Percentiles rank a stretch among this genome's conserved stretches.
These are phyloP conservation scores for Microsporum canis DNA, from an alignment of 2,329 filamentous ascomycete genomes.

Conservation along the genomic window DNA sequence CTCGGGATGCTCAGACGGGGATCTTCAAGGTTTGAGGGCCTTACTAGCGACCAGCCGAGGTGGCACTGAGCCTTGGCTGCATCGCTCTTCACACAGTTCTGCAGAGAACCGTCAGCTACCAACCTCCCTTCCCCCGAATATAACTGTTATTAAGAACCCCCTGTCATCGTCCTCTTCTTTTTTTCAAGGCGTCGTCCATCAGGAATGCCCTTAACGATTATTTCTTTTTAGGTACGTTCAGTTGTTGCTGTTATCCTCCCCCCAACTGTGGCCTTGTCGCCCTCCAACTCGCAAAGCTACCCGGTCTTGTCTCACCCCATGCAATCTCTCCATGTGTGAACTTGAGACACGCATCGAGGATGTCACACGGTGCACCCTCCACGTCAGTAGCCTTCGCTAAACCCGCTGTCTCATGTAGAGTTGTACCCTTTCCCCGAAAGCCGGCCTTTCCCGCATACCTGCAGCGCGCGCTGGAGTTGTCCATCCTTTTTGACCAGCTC, in stretches of 20 bases:
- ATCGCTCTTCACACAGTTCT: not conserved
- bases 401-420: not conserved
- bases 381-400: slow-evolving; percentile 2
- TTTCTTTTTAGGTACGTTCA: not conserved
- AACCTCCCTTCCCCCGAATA: not conserved
- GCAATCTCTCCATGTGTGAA: slow-evolving; percentile 3
- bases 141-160: not conserved
- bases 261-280: not conserved
- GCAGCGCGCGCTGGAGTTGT: not conserved
- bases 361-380: not conserved
- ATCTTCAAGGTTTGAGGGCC: not conserved
- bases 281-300: not conserved
- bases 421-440: not conserved
- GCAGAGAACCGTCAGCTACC: not conserved
- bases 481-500: not conserved
- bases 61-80: not conserved
- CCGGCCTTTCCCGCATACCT: slow-evolving; percentile 2
- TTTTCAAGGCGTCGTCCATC: not conserved
- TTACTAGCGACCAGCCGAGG: not conserved
- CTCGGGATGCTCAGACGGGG: not conserved
- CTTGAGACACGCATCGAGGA: not conserved
- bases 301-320: slow-evolving; percentile 3
- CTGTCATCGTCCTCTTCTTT: not conserved
- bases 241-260: too few species aligned
- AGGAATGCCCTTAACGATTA: not conserved